Base-by-base conservation (phyloP, 2,329 filamentous ascomycete species). In the Colletotrichum melonis region DNA sequence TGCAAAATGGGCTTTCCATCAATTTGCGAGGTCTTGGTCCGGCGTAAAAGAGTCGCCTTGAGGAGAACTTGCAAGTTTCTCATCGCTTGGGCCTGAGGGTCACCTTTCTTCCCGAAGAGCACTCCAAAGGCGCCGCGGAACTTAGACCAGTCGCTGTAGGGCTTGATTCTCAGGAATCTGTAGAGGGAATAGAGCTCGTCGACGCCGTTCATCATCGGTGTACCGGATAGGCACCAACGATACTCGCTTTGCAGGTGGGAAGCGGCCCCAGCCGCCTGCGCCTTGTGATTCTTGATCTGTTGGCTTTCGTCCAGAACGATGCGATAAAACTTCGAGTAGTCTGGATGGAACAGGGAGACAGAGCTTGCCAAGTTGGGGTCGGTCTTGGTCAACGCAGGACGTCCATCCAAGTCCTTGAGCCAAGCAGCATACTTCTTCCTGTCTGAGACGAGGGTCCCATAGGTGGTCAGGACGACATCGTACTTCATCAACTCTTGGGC, bases 191-290 rank as follows among this genome's bases (percentile, higher is more conserved):
- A 95, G 3, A 97, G 86, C 77, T 98, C 95, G 28, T 89, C 86
- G 3, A 96, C 90, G 14, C 88, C 91, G 77, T 98, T 98, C 93
- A 97, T 97, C 93, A 96, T 95, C 0, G 94, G 94, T 0, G 94
- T 97, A 30, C 94, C 94, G 3, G 92, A 94, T 81, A 96, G 88
- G 78, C 92, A 95, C 84, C 94, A 92, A 60, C 94, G 88, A 78
- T 93, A 90, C 46, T 84, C 85, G 16, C 92, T 85, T 73, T 88
- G 83, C 19, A 97, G 26, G 26, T 62, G 42, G 81, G 12, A 83
- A 80, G 76, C 86, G 89, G 35, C 90, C 19, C 38, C 19, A 8
- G 73, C 90, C 5, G 90, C 93, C 75, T 87, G 86, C 1, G 92
- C 89, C 5, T 87, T 84, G 70, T 88, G 88, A 78, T 95, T 96